Base-by-base conservation (phyloP, 495 filamentous ascomycete genomes). In the Pyrenopolyporus hunteri region DNA sequence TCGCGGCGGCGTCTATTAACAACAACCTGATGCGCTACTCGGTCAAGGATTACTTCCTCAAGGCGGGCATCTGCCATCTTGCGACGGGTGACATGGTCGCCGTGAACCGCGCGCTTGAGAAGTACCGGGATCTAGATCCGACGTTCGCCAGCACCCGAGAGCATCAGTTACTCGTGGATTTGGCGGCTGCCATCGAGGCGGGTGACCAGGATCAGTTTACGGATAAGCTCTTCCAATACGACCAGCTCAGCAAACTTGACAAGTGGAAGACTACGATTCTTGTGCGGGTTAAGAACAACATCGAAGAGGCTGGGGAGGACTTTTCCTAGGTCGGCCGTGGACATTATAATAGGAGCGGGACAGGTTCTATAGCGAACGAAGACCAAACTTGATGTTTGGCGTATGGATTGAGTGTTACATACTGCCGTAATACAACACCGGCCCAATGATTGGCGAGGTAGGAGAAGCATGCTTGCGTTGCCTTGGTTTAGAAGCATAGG, bases 201-300 rank as follows among this genome's bases (percentile, higher is more conserved):
- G 85, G 85, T 13, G 88, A 96, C 68, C 86, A 87, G 73, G 92
- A 95, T 53, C 78, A 74, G 28, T 98, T 94, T 62, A 85, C 86
- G 8, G 91, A 95, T 68, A 92, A 91, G 76, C 78, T 96, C 46
- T 93, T 88, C 76, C 84, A 89, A 63, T 97, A 80, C 69, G 89
- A 96, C 74, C 89, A 93, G 78, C 80, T 96, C 78, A 93, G 88
- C 76, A 90, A 91, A 77, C 76, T 97, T 67, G 91, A 96, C 69
- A 92, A 92, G 79, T 97, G 93, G 93, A 93, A 96, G 87, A 95
- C 89, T 51, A 91, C 88, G 31, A 81, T 97, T 31, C 75, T 96
- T 44, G 72, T 96, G 66, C 82, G 86, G 67, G 79, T 97, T 67
- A 96, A 97, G 84, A 86, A 85, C 67, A 80, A 76, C 46, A 93